phyloP scores from a whole-genome alignment of 768 basidiomycete genomes.

The Tubosaeta sp. region DNA sequence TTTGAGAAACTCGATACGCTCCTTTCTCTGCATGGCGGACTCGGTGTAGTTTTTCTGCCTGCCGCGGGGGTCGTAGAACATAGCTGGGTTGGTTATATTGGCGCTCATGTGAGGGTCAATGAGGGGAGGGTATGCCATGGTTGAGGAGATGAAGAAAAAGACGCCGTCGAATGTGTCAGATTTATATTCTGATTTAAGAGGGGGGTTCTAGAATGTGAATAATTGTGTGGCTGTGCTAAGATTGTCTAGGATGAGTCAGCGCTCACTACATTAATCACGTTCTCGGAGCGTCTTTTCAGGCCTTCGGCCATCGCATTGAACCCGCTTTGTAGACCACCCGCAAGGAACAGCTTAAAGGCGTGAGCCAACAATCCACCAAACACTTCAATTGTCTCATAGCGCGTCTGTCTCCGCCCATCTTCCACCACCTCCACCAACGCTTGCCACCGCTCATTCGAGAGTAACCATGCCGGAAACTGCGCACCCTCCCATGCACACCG shows the following conservation, averaged over 20 bases:
- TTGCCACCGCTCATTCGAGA: conserved; percentile 62
- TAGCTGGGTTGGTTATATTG: conserved; percentile 13
- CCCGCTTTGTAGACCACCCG: conserved; percentile 38
- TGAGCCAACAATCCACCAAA: conserved; percentile 57
- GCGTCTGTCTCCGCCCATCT: conserved; percentile 44
- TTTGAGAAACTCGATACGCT: conserved; percentile 50
- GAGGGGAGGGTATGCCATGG: conserved; percentile 14
- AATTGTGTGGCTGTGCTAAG: conserved; percentile 20
- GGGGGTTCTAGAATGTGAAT: conserved; percentile 20
- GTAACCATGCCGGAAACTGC: conserved; percentile 42
- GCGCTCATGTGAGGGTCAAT: conserved; percentile 11
- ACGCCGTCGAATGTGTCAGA: conserved; percentile 10
- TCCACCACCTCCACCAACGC: conserved; percentile 42
- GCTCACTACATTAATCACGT: background rate
- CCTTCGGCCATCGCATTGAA: conserved; percentile 54
- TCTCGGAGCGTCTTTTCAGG: conserved; percentile 51
- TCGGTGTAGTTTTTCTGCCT: conserved; percentile 44
- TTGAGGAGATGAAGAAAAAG: conserved; percentile 1
- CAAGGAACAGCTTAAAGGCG: conserved; percentile 42
- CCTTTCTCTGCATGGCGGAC: conserved; percentile 42
- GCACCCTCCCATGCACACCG: conserved; percentile 54
- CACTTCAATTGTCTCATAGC: conserved; percentile 61
- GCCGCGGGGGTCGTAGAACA: conserved; percentile 39
- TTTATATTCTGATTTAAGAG: conserved; percentile 12
- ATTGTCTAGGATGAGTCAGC: conserved; percentile 27